A percentile compares a stretch with the other conserved stretches of the same genome.
Conservation (phyloP, 805 yeast species). For the Kazachstania psychrophila region DNA sequence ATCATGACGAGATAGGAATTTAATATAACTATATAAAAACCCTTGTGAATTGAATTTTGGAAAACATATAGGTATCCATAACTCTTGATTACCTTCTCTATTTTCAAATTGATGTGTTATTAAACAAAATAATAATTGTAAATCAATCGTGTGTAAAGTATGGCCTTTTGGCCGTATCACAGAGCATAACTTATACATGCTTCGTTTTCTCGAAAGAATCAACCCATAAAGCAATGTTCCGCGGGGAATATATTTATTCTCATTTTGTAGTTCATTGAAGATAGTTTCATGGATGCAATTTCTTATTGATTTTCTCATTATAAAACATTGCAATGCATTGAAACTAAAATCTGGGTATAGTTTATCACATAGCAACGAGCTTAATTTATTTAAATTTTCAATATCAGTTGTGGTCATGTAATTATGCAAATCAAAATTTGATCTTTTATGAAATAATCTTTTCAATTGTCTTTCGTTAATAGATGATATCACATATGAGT, state of each 20-base stretch:
- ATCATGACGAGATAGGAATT: constrained; percentile 36
- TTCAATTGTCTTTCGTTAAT: constrained; percentile 71
- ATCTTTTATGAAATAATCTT: constrained; percentile 57
- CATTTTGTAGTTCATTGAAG: constrained; percentile 15
- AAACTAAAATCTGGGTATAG: constrained; percentile 52
- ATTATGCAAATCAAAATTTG: constrained; percentile 74
- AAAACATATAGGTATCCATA: constrained; percentile 90
- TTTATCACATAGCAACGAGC: constrained; percentile 39
- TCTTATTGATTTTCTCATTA: constrained; percentile 50
- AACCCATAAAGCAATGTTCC: constrained; percentile 65
- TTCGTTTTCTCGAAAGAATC: constrained; percentile 44
- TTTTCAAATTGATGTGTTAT: constrained; percentile 40
- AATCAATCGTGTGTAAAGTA: constrained; percentile 69
- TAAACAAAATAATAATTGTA: constrained; percentile 64
- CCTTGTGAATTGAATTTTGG: constrained; percentile 87
- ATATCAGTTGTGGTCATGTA: constrained; percentile 68
- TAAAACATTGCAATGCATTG: constrained; percentile 57
- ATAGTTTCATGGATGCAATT: constrained; percentile 35
- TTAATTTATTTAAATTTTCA: constrained; percentile 57
- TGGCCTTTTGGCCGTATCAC: constrained; percentile 72
- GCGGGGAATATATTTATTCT: constrained; percentile 29
- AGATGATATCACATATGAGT: constrained; percentile 73
- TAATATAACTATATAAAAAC: constrained; percentile 73
- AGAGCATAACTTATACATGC: constrained; percentile 47
- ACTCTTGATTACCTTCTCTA: constrained; percentile 45